These are phyloP conservation scores for Salvia sclarea DNA, from an alignment of 305 asterid genomes.

Conservation along the genomic window DNA sequence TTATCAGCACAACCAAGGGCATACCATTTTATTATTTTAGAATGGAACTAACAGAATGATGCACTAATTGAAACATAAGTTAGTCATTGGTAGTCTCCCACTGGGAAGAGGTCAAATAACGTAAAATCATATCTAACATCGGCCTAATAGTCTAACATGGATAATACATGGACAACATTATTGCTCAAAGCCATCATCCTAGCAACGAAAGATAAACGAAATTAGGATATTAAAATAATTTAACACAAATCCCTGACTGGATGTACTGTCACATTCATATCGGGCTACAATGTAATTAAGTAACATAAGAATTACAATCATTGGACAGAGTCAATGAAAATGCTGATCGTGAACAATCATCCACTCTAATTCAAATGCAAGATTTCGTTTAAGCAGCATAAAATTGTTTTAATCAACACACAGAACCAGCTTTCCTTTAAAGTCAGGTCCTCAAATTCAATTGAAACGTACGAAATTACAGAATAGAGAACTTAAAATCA, in stretches of 20 bases:
- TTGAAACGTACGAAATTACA: neutral
- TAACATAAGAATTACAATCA: neutral
- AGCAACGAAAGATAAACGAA: neutral
- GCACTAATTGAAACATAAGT: neutral
- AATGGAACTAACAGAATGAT: neutral
- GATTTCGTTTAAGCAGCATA: neutral
- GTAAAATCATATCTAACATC: neutral
- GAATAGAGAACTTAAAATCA: neutral
- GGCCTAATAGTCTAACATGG: neutral
- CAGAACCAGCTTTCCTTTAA: neutral
- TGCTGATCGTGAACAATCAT: neutral
- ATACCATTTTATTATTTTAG: neutral
- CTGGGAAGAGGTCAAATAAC: neutral
- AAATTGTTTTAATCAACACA: constrained; percentile 5
- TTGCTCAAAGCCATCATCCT: neutral
- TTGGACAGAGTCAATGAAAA: neutral
- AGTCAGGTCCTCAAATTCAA: neutral
- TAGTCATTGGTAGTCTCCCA: neutral
- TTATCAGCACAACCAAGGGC: constrained; percentile 25
- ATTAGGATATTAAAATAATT: neutral
- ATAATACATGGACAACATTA: neutral
- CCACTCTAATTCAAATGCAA: neutral
- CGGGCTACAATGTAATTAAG: neutral
- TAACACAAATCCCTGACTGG: neutral
- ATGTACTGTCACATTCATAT: constrained; percentile 1